A percentile compares a stretch with the other conserved stretches of the same genome.
phyloP scores from a whole-genome alignment of 192 early-diverging fungal genomes.

The Funneliformis geosporum region DNA sequence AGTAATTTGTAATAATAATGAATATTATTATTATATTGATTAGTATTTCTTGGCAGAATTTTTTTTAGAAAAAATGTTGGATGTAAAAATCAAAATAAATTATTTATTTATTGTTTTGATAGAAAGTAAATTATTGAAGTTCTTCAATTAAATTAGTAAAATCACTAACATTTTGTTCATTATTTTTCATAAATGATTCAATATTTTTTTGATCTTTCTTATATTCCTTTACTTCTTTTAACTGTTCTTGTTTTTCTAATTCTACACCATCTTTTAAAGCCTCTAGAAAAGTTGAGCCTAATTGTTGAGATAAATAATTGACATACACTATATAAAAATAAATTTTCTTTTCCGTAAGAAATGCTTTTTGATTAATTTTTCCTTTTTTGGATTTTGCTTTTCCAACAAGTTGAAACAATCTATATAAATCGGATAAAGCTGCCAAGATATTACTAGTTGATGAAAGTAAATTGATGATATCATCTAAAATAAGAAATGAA shows the following conservation, averaged over 20 bases:
- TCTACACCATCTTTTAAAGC: not conserved
- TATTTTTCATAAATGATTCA: not conserved
- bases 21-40: too few relatives aligned
- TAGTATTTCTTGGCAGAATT: too few relatives aligned
- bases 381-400: not conserved
- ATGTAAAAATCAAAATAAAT: too few relatives aligned
- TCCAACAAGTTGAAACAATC: slow-evolving; percentile 4
- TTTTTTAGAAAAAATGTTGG: too few relatives aligned
- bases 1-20: too few relatives aligned
- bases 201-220: slow-evolving; percentile 7
- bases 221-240: not conserved
- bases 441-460: slow-evolving; percentile 3
- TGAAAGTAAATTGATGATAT: slow-evolving; percentile 15
- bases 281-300: not conserved
- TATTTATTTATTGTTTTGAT: too few relatives aligned
- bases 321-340: slow-evolving; percentile 31
- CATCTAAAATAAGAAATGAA: slow-evolving; percentile 12
- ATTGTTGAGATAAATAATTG: slow-evolving; percentile 4
- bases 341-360: slow-evolving; percentile 26
- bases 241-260: not conserved
- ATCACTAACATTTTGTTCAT: not conserved
- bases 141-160: not conserved
- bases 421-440: slow-evolving; percentile 22
- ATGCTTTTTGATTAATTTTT: not conserved
- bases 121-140: too few relatives aligned